Evolutionary conservation across 768 basidiomycete species (phyloP).

Genomic region (Omphalotus guepiniiformis): DNA sequence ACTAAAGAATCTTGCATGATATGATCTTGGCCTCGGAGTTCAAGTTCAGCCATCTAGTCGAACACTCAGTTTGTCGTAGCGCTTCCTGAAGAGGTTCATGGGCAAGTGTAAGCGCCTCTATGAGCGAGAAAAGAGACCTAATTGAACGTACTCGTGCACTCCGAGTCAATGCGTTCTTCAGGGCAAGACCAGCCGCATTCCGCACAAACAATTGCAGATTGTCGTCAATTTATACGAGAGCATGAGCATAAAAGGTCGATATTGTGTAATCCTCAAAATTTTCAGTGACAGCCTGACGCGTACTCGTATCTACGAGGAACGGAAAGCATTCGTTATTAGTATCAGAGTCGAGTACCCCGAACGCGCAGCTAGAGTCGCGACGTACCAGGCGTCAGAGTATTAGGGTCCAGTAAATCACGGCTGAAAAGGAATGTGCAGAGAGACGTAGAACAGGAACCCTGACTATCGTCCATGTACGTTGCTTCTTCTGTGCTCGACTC

Average conservation of each 20-base stretch:
- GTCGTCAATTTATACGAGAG: slow-evolving; percentile 88
- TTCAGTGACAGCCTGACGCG: slow-evolving; percentile 88
- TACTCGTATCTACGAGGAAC: slow-evolving; percentile 62
- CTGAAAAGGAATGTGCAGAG: too few relatives aligned
- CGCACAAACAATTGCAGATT: slow-evolving; percentile 65
- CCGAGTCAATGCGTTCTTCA: slow-evolving; percentile 96
- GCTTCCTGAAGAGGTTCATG: slow-evolving; percentile 50
- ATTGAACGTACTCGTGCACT: slow-evolving; percentile 80
- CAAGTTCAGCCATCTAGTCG: slow-evolving; percentile 80
- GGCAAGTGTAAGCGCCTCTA: neutral
- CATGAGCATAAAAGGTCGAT: slow-evolving; percentile 60
- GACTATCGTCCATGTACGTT: too few relatives aligned
- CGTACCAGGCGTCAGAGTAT: slow-evolving; percentile 88
- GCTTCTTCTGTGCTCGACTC: too few relatives aligned
- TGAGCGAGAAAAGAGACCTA: slow-evolving; percentile 8
- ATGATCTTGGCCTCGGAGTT: slow-evolving; percentile 58
- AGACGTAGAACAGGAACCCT: too few relatives aligned
- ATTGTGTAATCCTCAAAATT: slow-evolving; percentile 62
- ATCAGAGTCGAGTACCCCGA: slow-evolving; percentile 19
- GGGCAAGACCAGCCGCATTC: slow-evolving; percentile 93
- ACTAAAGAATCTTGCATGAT: slow-evolving; percentile 86
- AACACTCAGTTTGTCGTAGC: slow-evolving; percentile 69
- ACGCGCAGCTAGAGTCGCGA: slow-evolving; percentile 30
- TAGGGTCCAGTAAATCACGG: slow-evolving; percentile 86
- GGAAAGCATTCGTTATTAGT: slow-evolving; percentile 17